phyloP scores from a whole-genome alignment of 108 stramenopile genomes.

The Cyclotella baltica region DNA sequence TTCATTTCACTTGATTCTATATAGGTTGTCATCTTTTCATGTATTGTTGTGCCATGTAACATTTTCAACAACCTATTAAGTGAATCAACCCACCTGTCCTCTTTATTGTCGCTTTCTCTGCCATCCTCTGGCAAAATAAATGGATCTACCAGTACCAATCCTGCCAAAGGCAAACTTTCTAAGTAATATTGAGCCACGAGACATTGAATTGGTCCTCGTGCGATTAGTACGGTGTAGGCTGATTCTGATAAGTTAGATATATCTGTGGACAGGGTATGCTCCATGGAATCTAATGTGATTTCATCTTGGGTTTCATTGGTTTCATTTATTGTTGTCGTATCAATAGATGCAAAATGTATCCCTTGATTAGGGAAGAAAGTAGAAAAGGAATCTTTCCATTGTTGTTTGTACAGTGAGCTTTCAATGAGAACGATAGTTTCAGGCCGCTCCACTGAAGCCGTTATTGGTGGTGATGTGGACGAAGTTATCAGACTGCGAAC shows the following conservation, averaged over 20 bases:
- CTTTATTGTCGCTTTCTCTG: neutral
- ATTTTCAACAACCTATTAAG: constrained; percentile 26
- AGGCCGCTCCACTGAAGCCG: constrained; percentile 32
- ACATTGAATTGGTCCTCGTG: constrained; percentile 50
- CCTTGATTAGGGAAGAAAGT: constrained; percentile 22
- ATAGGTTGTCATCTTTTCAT: neutral
- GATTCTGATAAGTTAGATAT: constrained; percentile 15
- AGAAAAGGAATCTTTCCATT: constrained; percentile 32
- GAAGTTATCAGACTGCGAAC: constrained; percentile 1
- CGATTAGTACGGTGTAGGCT: constrained; percentile 40
- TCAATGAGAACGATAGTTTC: constrained; percentile 31
- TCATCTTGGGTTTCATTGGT: too few species aligned
- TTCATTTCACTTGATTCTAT: neutral
- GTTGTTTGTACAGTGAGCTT: constrained; percentile 30
- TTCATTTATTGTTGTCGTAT: constrained; percentile 6
- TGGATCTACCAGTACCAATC: constrained; percentile 54
- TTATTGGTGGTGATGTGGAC: constrained; percentile 1
- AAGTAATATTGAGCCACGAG: constrained; percentile 55
- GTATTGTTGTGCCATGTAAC: constrained; percentile 15
- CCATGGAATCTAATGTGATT: constrained; percentile 14
- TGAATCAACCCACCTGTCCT: constrained; percentile 33
- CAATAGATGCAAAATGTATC: constrained; percentile 30
- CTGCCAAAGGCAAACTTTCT: constrained; percentile 54
- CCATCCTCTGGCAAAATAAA: constrained; percentile 49
- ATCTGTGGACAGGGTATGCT: constrained; percentile 23